Percentiles rank a stretch among this genome's conserved stretches.
phyloP scores from a whole-genome alignment of 2,329 filamentous ascomycete genomes.

The Neocatenulostroma microsporum region DNA sequence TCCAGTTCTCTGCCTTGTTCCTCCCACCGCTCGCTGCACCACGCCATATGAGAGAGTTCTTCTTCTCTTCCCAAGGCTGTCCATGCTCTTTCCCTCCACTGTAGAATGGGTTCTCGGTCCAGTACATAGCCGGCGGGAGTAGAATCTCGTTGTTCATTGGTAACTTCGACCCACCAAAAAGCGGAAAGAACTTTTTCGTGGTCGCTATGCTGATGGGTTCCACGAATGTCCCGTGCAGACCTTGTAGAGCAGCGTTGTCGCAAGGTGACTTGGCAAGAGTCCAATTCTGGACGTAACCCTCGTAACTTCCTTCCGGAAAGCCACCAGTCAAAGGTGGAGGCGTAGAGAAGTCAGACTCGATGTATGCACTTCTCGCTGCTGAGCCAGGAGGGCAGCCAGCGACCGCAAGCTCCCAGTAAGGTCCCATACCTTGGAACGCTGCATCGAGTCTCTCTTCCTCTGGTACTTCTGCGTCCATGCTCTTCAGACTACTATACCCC shows the following conservation, averaged over 20 bases:
- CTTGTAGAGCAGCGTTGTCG: slow-evolving; percentile 35
- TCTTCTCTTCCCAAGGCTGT: slow-evolving; percentile 32
- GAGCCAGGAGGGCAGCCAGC: slow-evolving; percentile 33
- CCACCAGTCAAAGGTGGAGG: slow-evolving; percentile 30
- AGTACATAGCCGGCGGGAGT: slow-evolving; percentile 40
- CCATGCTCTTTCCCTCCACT: slow-evolving; percentile 8
- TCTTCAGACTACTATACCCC: not conserved
- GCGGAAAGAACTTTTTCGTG: slow-evolving; percentile 37
- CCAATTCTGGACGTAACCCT: slow-evolving; percentile 42
- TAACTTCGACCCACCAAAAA: slow-evolving; percentile 44
- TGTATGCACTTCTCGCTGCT: slow-evolving; percentile 29
- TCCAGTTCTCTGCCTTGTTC: slow-evolving; percentile 51
- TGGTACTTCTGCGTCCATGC: not conserved
- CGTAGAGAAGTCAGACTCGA: slow-evolving; percentile 31
- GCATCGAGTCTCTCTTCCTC: slow-evolving; percentile 1
- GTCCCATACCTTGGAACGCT: not conserved
- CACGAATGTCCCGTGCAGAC: slow-evolving; percentile 41
- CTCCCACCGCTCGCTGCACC: slow-evolving; percentile 39
- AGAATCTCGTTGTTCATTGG: slow-evolving; percentile 42
- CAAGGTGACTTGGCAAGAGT: slow-evolving; percentile 38
- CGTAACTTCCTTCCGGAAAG: slow-evolving; percentile 26
- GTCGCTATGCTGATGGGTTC: slow-evolving; percentile 39
- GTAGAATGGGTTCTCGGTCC: slow-evolving; percentile 32
- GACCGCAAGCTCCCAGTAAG: slow-evolving; percentile 36
- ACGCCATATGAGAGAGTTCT: slow-evolving; percentile 34